Evolutionary conservation across 78 protist genomes (phyloP).

Genomic region (slime mould (Dictyostelium discoideum)): DNA sequence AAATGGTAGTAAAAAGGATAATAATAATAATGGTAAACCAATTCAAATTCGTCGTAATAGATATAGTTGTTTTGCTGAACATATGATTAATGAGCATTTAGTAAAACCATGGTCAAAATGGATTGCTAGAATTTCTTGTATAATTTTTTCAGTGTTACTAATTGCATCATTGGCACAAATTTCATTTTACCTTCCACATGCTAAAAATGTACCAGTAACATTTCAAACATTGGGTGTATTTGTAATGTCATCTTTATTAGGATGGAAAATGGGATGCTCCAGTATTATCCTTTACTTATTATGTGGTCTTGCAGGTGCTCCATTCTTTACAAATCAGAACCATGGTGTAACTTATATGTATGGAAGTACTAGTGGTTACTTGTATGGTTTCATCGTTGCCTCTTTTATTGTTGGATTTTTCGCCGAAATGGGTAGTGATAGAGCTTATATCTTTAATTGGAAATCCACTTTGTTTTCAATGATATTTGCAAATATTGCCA

Average conservation of each 20-base stretch:
- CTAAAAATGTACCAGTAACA: slow-evolving; percentile 35
- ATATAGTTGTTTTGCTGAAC: slow-evolving; percentile 33
- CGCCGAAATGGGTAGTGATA: slow-evolving; percentile 35
- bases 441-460: slow-evolving; percentile 47
- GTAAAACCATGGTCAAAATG: slow-evolving; percentile 2
- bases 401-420: slow-evolving; percentile 34
- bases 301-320: slow-evolving; percentile 52
- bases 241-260: slow-evolving; percentile 36
- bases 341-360: neutral
- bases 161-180: slow-evolving; percentile 37
- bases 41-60: slow-evolving; percentile 22
- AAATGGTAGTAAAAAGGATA: neutral
- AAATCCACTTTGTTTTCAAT: slow-evolving; percentile 30
- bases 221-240: slow-evolving; percentile 45
- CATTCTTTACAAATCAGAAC: slow-evolving; percentile 28
- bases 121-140: neutral
- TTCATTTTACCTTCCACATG: slow-evolving; percentile 47
- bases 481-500: slow-evolving; percentile 16
- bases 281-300: slow-evolving; percentile 15
- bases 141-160: neutral
- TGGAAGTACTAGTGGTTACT: slow-evolving; percentile 44
- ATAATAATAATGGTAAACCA: neutral
- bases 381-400: slow-evolving; percentile 40
- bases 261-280: slow-evolving; percentile 49
- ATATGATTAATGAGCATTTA: neutral